Evolutionary conservation across 2,329 filamentous ascomycete genomes (phyloP).

Genomic region (Elsinoe perseae): DNA sequence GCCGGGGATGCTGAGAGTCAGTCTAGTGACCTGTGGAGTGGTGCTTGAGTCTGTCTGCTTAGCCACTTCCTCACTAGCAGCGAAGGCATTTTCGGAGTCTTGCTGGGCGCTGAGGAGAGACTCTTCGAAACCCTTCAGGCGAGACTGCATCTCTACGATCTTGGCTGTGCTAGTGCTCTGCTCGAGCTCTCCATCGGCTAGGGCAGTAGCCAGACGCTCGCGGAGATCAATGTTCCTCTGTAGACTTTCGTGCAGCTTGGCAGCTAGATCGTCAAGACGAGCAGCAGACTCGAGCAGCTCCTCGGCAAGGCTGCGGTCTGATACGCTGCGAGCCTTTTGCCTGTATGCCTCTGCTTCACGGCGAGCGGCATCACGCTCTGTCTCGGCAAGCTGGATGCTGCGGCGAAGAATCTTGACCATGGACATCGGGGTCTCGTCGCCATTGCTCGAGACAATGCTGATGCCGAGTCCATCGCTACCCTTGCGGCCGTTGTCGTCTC

Average conservation of each 20-base stretch:
- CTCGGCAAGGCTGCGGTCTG: conserved; percentile 57
- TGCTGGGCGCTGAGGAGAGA: conserved; percentile 75
- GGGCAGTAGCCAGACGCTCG: conserved; percentile 66
- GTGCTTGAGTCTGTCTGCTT: conserved; percentile 66
- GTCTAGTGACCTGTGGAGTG: conserved; percentile 66
- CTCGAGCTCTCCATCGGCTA: conserved; percentile 74
- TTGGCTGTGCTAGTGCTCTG: conserved; percentile 71
- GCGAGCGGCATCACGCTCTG: conserved; percentile 64
- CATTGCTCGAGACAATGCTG: conserved; percentile 19
- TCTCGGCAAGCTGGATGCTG: conserved; percentile 60
- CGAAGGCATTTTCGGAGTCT: conserved; percentile 74
- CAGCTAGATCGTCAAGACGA: conserved; percentile 70
- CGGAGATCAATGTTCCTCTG: conserved; percentile 69
- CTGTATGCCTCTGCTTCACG: conserved; percentile 57
- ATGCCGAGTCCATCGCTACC: conserved; percentile 18
- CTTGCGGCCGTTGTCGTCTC: conserved; percentile 3
- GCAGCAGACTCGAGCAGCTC: conserved; percentile 66
- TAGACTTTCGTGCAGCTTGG: conserved; percentile 72
- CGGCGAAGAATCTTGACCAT: conserved; percentile 60
- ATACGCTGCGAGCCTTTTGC: conserved; percentile 53
- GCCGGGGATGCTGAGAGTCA: conserved; percentile 45
- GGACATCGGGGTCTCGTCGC: conserved; percentile 36
- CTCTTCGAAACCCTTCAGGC: conserved; percentile 75
- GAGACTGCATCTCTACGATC: conserved; percentile 75
- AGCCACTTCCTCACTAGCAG: conserved; percentile 80